A percentile compares a stretch with the other conserved stretches of the same genome.
phyloP scores from a whole-genome alignment of 164 flowering plant species.

The Magnolia kwangsiensis region DNA sequence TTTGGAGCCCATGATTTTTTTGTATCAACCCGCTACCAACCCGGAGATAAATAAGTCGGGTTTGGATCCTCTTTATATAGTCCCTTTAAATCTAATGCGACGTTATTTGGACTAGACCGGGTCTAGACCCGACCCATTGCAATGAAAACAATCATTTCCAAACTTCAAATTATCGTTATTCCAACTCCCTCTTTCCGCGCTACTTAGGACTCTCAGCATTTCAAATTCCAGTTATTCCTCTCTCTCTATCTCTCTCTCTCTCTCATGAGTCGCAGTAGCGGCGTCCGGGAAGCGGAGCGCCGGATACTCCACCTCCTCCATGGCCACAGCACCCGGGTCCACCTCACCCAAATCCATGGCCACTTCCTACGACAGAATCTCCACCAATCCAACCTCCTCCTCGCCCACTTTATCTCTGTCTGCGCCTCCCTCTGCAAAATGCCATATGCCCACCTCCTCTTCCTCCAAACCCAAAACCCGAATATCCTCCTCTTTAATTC shows the following conservation, averaged over 20 bases:
- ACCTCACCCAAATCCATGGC: slow-evolving; percentile 68
- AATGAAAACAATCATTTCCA: background rate
- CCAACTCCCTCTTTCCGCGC: too few species aligned
- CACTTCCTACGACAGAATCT: slow-evolving; percentile 67
- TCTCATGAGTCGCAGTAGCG: slow-evolving; percentile 18
- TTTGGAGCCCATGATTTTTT: background rate
- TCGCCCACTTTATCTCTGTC: slow-evolving; percentile 72
- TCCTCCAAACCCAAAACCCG: slow-evolving; percentile 48
- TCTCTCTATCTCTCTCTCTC: background rate
- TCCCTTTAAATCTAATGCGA: background rate
- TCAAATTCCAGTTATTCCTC: background rate
- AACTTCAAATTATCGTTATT: background rate
- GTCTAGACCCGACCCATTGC: background rate
- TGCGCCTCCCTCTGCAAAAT: slow-evolving; percentile 42
- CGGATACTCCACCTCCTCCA: slow-evolving; percentile 69
- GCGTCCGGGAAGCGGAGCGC: slow-evolving; percentile 45
- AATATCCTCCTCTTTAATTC: slow-evolving; percentile 68
- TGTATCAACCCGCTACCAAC: too few species aligned
- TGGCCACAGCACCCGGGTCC: slow-evolving; percentile 44
- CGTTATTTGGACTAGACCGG: background rate
- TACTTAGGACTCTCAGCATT: too few species aligned
- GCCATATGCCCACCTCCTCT: slow-evolving; percentile 55
- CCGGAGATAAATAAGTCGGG: too few species aligned
- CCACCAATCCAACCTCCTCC: slow-evolving; percentile 62
- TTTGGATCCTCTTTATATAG: background rate